Conservation (phyloP, 1,139 yeast genomes). For the Yamadazyma membranifaciens region DNA sequence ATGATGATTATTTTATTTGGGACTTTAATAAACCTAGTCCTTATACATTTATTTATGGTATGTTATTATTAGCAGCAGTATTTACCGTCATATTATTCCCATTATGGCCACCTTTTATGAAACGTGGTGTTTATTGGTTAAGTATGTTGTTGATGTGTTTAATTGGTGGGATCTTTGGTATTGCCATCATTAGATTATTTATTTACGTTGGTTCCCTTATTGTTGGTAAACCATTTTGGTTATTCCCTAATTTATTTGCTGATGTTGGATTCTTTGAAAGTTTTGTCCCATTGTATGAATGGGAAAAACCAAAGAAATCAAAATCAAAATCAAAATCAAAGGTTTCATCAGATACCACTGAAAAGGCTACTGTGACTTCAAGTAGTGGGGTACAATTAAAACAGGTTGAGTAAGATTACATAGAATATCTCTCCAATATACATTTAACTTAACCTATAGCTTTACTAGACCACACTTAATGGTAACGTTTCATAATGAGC, state of each 20-base stretch:
- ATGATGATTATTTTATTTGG: conserved; percentile 85
- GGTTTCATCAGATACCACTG: too few species aligned
- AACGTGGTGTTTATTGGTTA: conserved; percentile 87
- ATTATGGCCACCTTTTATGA: conserved; percentile 90
- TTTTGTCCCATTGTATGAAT: conserved; percentile 83
- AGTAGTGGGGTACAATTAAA: conserved; percentile 35
- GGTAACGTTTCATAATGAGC: too few species aligned
- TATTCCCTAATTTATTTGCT: conserved; percentile 92
- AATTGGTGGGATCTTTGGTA: conserved; percentile 69
- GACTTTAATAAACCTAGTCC: conserved; percentile 76
- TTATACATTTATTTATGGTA: conserved; percentile 60
- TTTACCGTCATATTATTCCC: conserved; percentile 88
- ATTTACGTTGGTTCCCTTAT: conserved; percentile 64
- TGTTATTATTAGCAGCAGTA: conserved; percentile 62
- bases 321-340: conserved; percentile 16
- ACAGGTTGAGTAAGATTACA: conserved; percentile 40
- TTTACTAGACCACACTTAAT: too few species aligned
- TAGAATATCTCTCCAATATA: background rate
- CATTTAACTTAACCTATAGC: too few species aligned
- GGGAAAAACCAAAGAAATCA: conserved; percentile 59
- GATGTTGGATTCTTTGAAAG: conserved; percentile 94
- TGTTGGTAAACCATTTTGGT: conserved; percentile 78
- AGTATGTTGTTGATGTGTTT: conserved; percentile 77
- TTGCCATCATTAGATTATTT: conserved; percentile 78
- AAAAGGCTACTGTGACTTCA: background rate